A percentile compares a stretch with the other conserved stretches of the same genome.
Evolutionary conservation across 208 protist genomes (phyloP).

Genomic region (Trypanosomatidae sp.): DNA sequence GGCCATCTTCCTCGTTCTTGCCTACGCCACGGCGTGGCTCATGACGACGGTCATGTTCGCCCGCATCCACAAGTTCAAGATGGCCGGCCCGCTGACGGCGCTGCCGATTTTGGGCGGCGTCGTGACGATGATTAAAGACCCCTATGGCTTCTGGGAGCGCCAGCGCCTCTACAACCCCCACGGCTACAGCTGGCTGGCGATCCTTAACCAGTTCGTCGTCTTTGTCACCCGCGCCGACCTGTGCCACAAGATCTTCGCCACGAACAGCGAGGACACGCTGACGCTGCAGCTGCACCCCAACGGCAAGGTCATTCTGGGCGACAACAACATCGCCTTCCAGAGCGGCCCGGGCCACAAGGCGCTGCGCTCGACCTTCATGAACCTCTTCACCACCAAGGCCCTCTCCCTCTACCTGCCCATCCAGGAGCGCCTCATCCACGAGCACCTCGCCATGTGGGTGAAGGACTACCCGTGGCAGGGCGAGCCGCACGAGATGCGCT

Average conservation of each 20-base stretch:
- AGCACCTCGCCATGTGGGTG: conserved; percentile 81
- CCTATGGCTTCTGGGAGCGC: conserved; percentile 80
- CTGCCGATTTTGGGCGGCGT: conserved; percentile 69
- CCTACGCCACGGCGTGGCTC: conserved; percentile 55
- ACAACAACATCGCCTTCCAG: conserved; percentile 89
- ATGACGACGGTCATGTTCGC: too few relatives aligned
- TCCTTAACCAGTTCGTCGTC: conserved; percentile 75
- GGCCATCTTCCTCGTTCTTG: conserved; percentile 54
- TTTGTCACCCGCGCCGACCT: conserved; percentile 77
- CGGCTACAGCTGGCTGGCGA: conserved; percentile 81
- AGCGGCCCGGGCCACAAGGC: conserved; percentile 83
- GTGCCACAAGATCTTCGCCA: conserved; percentile 84
- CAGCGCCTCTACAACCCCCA: conserved; percentile 70
- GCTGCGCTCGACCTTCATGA: conserved; percentile 83
- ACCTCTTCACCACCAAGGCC: conserved; percentile 83
- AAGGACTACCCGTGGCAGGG: conserved; percentile 54
- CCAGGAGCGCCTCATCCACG: conserved; percentile 73
- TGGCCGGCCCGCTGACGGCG: conserved; percentile 59
- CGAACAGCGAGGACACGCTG: conserved; percentile 72
- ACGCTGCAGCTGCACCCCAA: conserved; percentile 84
- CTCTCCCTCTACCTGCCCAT: conserved; percentile 84
- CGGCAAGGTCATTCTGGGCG: conserved; percentile 80
- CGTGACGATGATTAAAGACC: conserved; percentile 77
- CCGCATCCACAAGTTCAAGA: conserved; percentile 71
- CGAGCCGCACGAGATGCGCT: conserved; percentile 79